A percentile compares a stretch with the other conserved stretches of the same genome.
Evolutionary conservation across 1,284 basidiomycete species (phyloP).

Genomic region (Cutaneotrichosporon cyanovorans): DNA sequence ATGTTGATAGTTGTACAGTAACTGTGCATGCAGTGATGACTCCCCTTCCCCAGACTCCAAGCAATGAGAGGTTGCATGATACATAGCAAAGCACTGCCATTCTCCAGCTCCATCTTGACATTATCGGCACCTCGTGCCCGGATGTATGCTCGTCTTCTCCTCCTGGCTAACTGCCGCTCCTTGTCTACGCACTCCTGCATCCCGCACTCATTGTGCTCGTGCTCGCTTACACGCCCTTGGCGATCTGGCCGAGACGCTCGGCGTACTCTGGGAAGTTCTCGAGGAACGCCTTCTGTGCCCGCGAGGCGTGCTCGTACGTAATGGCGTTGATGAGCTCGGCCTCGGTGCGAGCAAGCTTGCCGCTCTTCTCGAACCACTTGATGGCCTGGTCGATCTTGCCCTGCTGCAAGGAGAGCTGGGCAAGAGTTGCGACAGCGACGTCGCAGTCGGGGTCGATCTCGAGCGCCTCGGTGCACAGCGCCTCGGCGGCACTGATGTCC

Average conservation of each 20-base stretch:
- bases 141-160: background rate
- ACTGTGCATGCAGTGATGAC: no score
- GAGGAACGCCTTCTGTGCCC: constrained; percentile 71
- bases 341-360: constrained; percentile 82
- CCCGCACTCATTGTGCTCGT: background rate
- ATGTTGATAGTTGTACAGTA: no score
- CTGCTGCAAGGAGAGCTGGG: constrained; percentile 88
- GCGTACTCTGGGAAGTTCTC: constrained; percentile 75
- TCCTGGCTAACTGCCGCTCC: background rate
- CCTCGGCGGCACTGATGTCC: constrained; percentile 73
- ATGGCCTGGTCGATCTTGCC: constrained; percentile 81
- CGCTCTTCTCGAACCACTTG: constrained; percentile 76
- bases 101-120: background rate
- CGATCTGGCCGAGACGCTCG: constrained; percentile 45
- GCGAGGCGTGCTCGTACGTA: constrained; percentile 67
- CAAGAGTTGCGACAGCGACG: constrained; percentile 89
- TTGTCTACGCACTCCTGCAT: background rate
- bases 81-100: background rate
- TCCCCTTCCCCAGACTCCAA: no score
- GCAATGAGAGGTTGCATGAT: constrained; percentile 17
- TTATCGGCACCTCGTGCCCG: no score
- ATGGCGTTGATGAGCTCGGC: constrained; percentile 81
- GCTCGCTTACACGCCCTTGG: constrained; percentile 30
- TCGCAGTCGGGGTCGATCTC: constrained; percentile 88
- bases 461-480: constrained; percentile 80